These are phyloP conservation scores for Uromyces viciae-fabae DNA, from an alignment of 1,284 basidiomycete species.

Conservation along the genomic window DNA sequence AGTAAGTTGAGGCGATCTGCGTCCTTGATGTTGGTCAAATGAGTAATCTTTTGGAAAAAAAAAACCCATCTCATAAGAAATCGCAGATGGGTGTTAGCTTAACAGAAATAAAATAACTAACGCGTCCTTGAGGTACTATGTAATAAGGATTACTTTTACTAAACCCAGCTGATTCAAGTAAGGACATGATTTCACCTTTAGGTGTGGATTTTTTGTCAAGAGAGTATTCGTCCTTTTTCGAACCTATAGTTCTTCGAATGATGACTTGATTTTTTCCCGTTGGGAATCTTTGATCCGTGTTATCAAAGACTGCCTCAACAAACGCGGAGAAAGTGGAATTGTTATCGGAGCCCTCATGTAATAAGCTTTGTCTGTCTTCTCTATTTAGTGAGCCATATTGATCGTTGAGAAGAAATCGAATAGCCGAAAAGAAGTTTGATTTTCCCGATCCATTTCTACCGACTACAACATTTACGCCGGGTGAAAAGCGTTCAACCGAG, in stretches of 20 bases:
- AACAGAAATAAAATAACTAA: slow-evolving; percentile 5
- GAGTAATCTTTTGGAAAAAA: slow-evolving; percentile 68
- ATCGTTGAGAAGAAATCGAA: slow-evolving; percentile 54
- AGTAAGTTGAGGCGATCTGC: slow-evolving; percentile 85
- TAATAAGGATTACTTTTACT: slow-evolving; percentile 97
- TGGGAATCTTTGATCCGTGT: slow-evolving; percentile 57
- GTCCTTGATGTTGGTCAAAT: slow-evolving; percentile 95
- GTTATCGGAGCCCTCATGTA: slow-evolving; percentile 53
- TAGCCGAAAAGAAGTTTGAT: slow-evolving; percentile 55
- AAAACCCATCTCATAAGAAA: neutral
- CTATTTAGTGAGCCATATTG: slow-evolving; percentile 54
- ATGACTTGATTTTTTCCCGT: slow-evolving; percentile 79
- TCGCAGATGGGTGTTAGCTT: neutral
- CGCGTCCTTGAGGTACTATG: slow-evolving; percentile 59
- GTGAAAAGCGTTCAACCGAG: slow-evolving; percentile 61
- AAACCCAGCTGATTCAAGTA: slow-evolving; percentile 92
- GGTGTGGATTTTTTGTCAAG: slow-evolving; percentile 90
- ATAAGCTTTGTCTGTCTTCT: slow-evolving; percentile 55
- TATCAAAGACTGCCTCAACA: slow-evolving; percentile 55
- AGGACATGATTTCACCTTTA: slow-evolving; percentile 95
- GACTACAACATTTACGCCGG: slow-evolving; percentile 54
- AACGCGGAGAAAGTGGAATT: slow-evolving; percentile 54
- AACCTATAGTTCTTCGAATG: slow-evolving; percentile 84
- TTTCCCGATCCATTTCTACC: slow-evolving; percentile 56
- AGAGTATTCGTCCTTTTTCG: slow-evolving; percentile 98